Percentiles rank a stretch among this genome's conserved stretches.
Evolutionary conservation across 1,139 yeast species (phyloP).

Genomic region (Blastobotrys niveus): DNA sequence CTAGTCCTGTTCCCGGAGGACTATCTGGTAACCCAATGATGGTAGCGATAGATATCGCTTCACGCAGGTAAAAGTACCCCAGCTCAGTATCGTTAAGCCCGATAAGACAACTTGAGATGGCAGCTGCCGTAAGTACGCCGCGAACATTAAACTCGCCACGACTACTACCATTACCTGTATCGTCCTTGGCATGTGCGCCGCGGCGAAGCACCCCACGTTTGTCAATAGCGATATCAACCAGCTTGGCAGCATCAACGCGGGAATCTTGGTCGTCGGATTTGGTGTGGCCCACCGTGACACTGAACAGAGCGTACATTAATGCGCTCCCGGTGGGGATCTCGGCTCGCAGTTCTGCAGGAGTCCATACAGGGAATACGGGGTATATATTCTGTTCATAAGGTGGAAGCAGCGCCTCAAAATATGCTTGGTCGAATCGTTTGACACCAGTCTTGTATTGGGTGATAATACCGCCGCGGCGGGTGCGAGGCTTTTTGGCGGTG

Average conservation of each 20-base stretch:
- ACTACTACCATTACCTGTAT: neutral
- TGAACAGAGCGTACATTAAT: slow-evolving; percentile 19
- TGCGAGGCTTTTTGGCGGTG: slow-evolving; percentile 12
- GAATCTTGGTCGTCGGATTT: neutral
- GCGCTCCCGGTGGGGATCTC: slow-evolving; percentile 17
- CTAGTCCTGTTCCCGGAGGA: neutral
- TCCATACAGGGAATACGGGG: slow-evolving; percentile 21
- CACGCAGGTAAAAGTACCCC: slow-evolving; percentile 22
- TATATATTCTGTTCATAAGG: slow-evolving; percentile 16
- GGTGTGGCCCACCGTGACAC: slow-evolving; percentile 19
- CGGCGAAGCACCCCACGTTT: slow-evolving; percentile 17
- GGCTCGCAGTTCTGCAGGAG: slow-evolving; percentile 15
- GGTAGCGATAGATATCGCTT: slow-evolving; percentile 20
- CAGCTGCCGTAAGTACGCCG: slow-evolving; percentile 15
- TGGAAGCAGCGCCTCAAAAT: slow-evolving; percentile 13
- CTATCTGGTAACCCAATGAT: slow-evolving; percentile 16
- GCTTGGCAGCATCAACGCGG: slow-evolving; percentile 1
- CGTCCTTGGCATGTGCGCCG: no score
- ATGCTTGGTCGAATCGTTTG: slow-evolving; percentile 10
- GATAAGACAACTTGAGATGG: slow-evolving; percentile 18
- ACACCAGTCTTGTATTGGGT: slow-evolving; percentile 12
- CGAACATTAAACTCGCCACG: slow-evolving; percentile 3
- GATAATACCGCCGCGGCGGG: slow-evolving; percentile 19
- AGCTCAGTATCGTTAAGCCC: slow-evolving; percentile 17
- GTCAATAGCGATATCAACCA: slow-evolving; percentile 17